Percentiles rank a stretch among this genome's conserved stretches.
Evolutionary conservation across 1,284 basidiomycete genomes (phyloP).

Genomic region (Pyrrhoderma noxium): DNA sequence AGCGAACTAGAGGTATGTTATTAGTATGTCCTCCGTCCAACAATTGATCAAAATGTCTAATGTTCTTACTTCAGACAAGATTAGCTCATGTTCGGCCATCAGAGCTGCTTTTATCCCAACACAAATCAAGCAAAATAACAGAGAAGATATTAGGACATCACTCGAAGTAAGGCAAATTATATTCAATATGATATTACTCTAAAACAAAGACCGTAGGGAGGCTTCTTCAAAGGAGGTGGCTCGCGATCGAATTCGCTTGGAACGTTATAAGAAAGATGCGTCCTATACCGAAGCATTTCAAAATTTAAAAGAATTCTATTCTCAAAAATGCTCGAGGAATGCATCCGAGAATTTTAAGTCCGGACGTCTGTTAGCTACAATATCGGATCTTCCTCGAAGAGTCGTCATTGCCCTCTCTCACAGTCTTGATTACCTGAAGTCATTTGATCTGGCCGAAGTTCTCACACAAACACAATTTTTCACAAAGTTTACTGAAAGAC

Average conservation of each 20-base stretch:
- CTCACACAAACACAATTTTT: constrained; percentile 75
- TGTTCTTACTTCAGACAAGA: constrained; percentile 48
- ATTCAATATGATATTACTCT: not conserved
- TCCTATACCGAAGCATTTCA: constrained; percentile 70
- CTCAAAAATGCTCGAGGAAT: constrained; percentile 35
- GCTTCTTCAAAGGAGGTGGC: constrained; percentile 32
- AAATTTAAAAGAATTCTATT: constrained; percentile 68
- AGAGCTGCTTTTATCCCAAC: constrained; percentile 68
- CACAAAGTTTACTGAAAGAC: constrained; percentile 66
- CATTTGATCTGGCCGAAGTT: constrained; percentile 71
- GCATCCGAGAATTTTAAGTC: constrained; percentile 43
- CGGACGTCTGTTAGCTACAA: constrained; percentile 55
- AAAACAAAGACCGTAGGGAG: not conserved
- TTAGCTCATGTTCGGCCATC: constrained; percentile 78
- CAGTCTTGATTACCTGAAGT: constrained; percentile 68
- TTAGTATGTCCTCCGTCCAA: not conserved
- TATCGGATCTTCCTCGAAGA: constrained; percentile 66
- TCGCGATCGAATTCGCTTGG: constrained; percentile 47
- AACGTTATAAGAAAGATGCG: constrained; percentile 53
- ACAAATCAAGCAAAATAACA: constrained; percentile 63
- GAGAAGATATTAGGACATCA: constrained; percentile 74
- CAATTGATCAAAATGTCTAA: not conserved
- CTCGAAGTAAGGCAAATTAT: constrained; percentile 37
- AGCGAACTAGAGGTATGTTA: constrained; percentile 74
- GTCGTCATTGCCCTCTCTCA: constrained; percentile 75